Percentiles rank a stretch among this genome's conserved stretches.
Conservation (phyloP, 345 rosid species). For the Pugionium dolabratum region DNA sequence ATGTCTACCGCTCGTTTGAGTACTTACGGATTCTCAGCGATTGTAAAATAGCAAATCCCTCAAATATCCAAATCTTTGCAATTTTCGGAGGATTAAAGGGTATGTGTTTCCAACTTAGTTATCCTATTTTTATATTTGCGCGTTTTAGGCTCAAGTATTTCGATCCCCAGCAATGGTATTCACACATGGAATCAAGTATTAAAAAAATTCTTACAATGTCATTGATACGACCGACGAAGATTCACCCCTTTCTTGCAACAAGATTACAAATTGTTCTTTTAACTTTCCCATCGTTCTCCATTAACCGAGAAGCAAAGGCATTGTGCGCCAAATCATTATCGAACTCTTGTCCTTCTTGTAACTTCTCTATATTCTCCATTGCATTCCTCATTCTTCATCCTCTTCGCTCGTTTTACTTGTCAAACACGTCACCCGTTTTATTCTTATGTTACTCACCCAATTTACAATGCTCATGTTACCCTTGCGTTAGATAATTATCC, state of each 20-base stretch:
- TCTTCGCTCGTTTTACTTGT: constrained; percentile 61
- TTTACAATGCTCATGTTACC: constrained; percentile 50
- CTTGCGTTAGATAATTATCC: constrained; percentile 54
- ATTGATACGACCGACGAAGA: not conserved
- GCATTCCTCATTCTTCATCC: constrained; percentile 57
- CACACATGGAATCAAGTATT: no score
- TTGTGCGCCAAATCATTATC: constrained; percentile 36
- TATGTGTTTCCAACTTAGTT: not conserved
- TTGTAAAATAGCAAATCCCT: not conserved
- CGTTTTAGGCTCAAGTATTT: not conserved
- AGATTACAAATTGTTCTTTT: constrained; percentile 6
- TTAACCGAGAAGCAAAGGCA: constrained; percentile 33
- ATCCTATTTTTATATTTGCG: not conserved
- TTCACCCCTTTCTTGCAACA: not conserved
- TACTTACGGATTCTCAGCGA: constrained; percentile 3
- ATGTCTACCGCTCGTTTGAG: constrained; percentile 2
- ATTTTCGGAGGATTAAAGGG: not conserved
- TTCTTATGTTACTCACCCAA: constrained; percentile 70
- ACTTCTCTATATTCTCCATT: constrained; percentile 47
- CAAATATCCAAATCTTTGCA: not conserved
- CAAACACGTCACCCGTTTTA: constrained; percentile 58
- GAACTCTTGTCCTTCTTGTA: constrained; percentile 42
- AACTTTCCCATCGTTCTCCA: constrained; percentile 3
- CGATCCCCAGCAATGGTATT: not conserved
- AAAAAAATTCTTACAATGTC: no score